Conservation (phyloP, 495 filamentous ascomycete genomes). For the Neohortaea acidophila region DNA sequence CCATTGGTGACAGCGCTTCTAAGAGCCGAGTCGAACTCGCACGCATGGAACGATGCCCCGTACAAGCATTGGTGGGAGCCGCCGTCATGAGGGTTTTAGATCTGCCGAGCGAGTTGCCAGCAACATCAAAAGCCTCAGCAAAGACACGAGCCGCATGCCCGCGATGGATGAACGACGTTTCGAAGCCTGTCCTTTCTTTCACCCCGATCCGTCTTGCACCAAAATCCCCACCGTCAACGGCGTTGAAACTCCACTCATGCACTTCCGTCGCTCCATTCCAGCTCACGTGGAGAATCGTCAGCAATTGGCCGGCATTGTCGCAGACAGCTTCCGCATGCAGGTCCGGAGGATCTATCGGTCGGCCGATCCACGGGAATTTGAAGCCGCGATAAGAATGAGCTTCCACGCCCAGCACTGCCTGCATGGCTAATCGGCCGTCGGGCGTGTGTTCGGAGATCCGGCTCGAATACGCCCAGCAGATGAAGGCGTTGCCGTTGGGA, state of each 20-base stretch:
- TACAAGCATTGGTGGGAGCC: no score
- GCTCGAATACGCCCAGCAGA: conserved; percentile 17
- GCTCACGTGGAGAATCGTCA: conserved; percentile 8
- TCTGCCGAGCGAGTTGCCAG: no score
- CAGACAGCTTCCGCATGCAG: conserved; percentile 1
- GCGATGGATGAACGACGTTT: no score
- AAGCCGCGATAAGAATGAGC: conserved; percentile 15
- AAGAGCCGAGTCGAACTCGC: no score
- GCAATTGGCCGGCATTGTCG: conserved; percentile 3
- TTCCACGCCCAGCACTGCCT: conserved; percentile 17
- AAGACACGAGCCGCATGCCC: no score
- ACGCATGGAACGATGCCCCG: no score
- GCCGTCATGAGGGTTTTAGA: no score
- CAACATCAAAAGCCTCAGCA: no score
- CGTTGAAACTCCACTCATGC: conserved; percentile 9
- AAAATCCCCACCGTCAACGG: no score
- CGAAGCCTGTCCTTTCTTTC: no score
- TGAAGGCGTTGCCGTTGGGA: conserved; percentile 16
- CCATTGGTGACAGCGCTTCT: no score
- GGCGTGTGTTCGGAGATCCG: conserved; percentile 11
- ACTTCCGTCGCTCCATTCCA: conserved; percentile 22
- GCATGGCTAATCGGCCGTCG: conserved; percentile 18
- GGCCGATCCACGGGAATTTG: conserved; percentile 17
- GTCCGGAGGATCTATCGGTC: conserved; percentile 4
- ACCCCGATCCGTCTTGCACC: no score